Percentiles rank a stretch among this genome's conserved stretches.
These are phyloP conservation scores for Sphaceloma murrayae DNA, from an alignment of 2,329 filamentous ascomycete genomes.

Conservation along the genomic window DNA sequence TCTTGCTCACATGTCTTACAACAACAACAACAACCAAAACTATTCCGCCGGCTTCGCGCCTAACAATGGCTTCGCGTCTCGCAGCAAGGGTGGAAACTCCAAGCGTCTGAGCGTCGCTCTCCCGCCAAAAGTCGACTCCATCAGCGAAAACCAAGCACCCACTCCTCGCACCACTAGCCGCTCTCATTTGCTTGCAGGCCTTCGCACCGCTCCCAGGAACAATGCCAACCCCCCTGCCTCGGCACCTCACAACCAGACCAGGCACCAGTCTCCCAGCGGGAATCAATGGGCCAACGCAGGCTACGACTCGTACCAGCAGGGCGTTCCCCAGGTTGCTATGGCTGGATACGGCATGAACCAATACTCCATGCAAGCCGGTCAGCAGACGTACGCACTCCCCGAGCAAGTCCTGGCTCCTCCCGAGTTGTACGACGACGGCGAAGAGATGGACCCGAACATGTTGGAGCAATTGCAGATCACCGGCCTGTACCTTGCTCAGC, in stretches of 20 bases:
- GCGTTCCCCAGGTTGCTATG: slow-evolving; percentile 50
- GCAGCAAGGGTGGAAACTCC: slow-evolving; percentile 73
- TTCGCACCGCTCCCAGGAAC: slow-evolving; percentile 89
- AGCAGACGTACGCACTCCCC: slow-evolving; percentile 56
- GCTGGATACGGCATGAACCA: slow-evolving; percentile 38
- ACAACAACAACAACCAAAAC: slow-evolving; percentile 52
- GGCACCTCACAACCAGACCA: slow-evolving; percentile 50
- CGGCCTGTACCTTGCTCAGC: slow-evolving; percentile 84
- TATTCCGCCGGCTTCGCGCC: slow-evolving; percentile 66
- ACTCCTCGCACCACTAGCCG: slow-evolving; percentile 81
- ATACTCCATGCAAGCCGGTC: slow-evolving; percentile 38
- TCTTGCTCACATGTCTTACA: slow-evolving; percentile 98
- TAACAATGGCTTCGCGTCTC: slow-evolving; percentile 71
- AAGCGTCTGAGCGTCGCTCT: slow-evolving; percentile 80
- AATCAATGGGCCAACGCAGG: slow-evolving; percentile 38
- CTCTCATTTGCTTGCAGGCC: slow-evolving; percentile 83
- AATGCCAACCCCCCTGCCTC: slow-evolving; percentile 55
- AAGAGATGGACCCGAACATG: slow-evolving; percentile 72
- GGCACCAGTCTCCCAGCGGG: slow-evolving; percentile 37
- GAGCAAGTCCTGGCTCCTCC: slow-evolving; percentile 85
- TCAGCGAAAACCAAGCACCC: slow-evolving; percentile 57
- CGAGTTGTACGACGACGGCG: slow-evolving; percentile 60
- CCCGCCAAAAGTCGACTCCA: slow-evolving; percentile 55
- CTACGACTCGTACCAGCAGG: slow-evolving; percentile 36
- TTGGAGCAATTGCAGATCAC: slow-evolving; percentile 86